Evolutionary conservation across 805 yeast species (phyloP).

Genomic region (Zygosaccharomyces gambellarensis): DNA sequence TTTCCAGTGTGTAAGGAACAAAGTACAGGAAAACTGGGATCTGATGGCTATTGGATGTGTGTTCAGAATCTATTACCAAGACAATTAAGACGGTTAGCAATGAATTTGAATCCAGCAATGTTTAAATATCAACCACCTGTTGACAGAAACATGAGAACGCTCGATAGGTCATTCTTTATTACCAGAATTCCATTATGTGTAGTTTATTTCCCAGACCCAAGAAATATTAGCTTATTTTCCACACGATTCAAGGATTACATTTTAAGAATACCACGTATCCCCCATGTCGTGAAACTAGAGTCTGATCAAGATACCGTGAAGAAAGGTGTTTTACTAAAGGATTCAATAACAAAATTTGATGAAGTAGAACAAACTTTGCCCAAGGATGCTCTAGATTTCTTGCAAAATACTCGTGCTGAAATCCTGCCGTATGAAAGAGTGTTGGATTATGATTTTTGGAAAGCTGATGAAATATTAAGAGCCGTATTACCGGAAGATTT

Average conservation of each 20-base stretch:
- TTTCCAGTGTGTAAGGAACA: slow-evolving; percentile 14
- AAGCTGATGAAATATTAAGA: slow-evolving; percentile 75
- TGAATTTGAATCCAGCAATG: slow-evolving; percentile 3
- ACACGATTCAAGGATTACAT: slow-evolving; percentile 54
- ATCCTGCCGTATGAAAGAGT: slow-evolving; percentile 50
- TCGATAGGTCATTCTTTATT: slow-evolving; percentile 64
- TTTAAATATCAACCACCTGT: slow-evolving; percentile 55
- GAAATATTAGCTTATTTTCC: slow-evolving; percentile 55
- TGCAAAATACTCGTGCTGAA: slow-evolving; percentile 44
- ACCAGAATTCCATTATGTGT: slow-evolving; percentile 57
- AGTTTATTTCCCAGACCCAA: slow-evolving; percentile 66
- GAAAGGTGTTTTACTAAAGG: slow-evolving; percentile 53
- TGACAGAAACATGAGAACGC: slow-evolving; percentile 54
- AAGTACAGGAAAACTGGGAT: background rate
- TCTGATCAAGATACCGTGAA: slow-evolving; percentile 25
- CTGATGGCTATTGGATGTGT: slow-evolving; percentile 7
- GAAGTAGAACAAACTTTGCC: slow-evolving; percentile 40
- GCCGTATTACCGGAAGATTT: slow-evolving; percentile 68
- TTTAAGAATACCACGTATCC: slow-evolving; percentile 63
- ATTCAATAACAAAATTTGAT: slow-evolving; percentile 40
- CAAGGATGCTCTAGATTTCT: slow-evolving; percentile 39
- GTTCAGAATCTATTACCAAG: background rate
- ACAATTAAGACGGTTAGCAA: slow-evolving; percentile 2
- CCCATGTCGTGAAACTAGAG: slow-evolving; percentile 54
- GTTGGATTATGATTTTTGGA: slow-evolving; percentile 79